Evolutionary conservation across 495 filamentous ascomycete species (phyloP), one percentile per base, ranked within the genome.

Genomic region (Parachaetomium inaequale): DNA sequence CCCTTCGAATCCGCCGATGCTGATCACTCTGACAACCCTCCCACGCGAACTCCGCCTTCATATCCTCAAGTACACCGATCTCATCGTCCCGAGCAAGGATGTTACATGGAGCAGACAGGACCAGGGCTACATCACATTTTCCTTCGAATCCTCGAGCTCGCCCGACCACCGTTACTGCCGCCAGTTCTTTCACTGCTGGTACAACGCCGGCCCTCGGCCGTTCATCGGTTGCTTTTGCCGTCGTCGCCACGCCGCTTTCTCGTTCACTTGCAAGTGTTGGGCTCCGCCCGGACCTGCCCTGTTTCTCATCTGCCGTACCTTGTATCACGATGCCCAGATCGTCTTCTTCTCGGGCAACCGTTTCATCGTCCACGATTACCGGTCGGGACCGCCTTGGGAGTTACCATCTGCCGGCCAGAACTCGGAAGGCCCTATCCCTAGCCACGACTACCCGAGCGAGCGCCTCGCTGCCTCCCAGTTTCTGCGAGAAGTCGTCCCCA

Each of bases 11-110:
- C 38, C 36, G 5, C 17, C 23, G 15, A 28, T 15, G 6, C 23
- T 12, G 23, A 12, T 17, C 2, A 43, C 36, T 23, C 34, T 63
- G 19, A 25, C 46, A 10, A 43, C 17, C 38, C 62, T 63, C 32
- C 62, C 62, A 8, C 55, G 31, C 34, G 62, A 63, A 49, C 54
- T 63, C 25, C 62, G 55, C 32, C 47, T 59, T 17, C 55, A 28
- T 4, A 63, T 63, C 47, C 55, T 63, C 38, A 55, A 63, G 28
- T 63, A 59, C 17, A 63, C 55, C 25, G 62, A 63, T 26, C 46
- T 63, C n/a, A 54, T 63, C 26, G 38, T 49, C 26, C 62, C 62
- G 2, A 51, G 45, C 42, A 63, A 50, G 55, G 55, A 63, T 17
- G 62, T 63, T 36, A 59, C 55, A 34, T 63, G 55, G 55, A 63